A percentile compares a stretch with the other conserved stretches of the same genome.
These are phyloP conservation scores for Saksenaea oblongispora DNA, from an alignment of 371 early-diverging fungal genomes.

Conservation along the genomic window DNA sequence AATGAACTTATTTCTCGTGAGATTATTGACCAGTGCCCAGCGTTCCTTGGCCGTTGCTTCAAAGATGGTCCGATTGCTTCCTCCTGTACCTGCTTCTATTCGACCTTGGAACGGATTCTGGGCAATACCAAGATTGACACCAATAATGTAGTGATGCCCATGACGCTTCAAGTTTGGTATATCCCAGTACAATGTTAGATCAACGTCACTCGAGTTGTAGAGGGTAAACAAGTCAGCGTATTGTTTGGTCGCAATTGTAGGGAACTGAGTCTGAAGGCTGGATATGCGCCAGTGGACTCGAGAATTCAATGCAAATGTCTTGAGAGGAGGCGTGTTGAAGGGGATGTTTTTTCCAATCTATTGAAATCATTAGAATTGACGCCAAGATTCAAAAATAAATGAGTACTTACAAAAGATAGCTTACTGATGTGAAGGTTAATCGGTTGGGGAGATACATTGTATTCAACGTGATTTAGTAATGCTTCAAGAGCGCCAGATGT, in stretches of 20 bases:
- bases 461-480: slow-evolving; percentile 34
- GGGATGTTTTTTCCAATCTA: slow-evolving; percentile 49
- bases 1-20: slow-evolving; percentile 57
- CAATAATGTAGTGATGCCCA: slow-evolving; percentile 89
- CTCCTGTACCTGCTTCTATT: neutral
- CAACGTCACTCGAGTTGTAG: slow-evolving; percentile 83
- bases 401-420: slow-evolving; percentile 49
- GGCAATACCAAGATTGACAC: slow-evolving; percentile 83
- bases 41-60: slow-evolving; percentile 71
- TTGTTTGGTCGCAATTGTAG: slow-evolving; percentile 53
- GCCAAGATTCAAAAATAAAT: neutral
- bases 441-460: slow-evolving; percentile 36
- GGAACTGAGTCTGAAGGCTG: slow-evolving; percentile 62
- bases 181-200: slow-evolving; percentile 87
- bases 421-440: slow-evolving; percentile 40
- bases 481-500: slow-evolving; percentile 48
- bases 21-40: slow-evolving; percentile 57
- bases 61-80: slow-evolving; percentile 58
- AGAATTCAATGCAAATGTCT: slow-evolving; percentile 66
- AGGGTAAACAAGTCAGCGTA: slow-evolving; percentile 67
- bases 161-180: slow-evolving; percentile 55
- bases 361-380: slow-evolving; percentile 9
- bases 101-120: slow-evolving; percentile 64
- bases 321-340: slow-evolving; percentile 54
- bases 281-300: slow-evolving; percentile 74